Conservation (phyloP, 2,329 filamentous ascomycete genomes). For the Epichloe bromicola region DNA sequence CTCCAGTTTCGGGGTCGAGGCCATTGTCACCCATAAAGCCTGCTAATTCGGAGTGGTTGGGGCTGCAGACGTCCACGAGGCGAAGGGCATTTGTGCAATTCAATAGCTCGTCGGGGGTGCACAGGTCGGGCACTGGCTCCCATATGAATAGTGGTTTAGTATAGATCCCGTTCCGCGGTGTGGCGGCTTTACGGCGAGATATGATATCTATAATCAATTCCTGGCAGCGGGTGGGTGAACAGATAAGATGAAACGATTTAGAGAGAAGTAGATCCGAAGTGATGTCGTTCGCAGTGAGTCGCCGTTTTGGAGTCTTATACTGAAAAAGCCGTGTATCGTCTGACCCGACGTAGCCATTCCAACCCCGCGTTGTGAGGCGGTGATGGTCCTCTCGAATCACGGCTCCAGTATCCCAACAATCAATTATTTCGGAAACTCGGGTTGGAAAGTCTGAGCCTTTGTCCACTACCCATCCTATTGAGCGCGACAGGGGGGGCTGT, state of each 20-base stretch:
- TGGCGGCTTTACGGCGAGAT: conserved; percentile 34
- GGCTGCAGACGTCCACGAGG: conserved; percentile 51
- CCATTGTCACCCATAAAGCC: conserved; percentile 61
- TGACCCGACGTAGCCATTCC: conserved; percentile 74
- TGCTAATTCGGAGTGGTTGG: conserved; percentile 83
- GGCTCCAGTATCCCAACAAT: conserved; percentile 63
- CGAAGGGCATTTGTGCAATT: conserved; percentile 52
- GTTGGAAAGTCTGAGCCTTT: conserved; percentile 75
- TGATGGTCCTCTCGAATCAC: conserved; percentile 51
- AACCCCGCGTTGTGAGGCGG: conserved; percentile 74
- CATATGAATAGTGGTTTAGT: conserved; percentile 68
- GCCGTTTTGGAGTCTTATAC: conserved; percentile 77
- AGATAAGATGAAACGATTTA: conserved; percentile 78
- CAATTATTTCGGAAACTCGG: conserved; percentile 48
- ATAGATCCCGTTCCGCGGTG: conserved; percentile 19
- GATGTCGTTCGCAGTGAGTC: conserved; percentile 62
- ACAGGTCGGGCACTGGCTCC: conserved; percentile 90
- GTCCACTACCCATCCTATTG: conserved; percentile 85
- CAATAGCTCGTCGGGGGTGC: conserved; percentile 54
- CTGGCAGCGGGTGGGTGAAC: conserved; percentile 64
- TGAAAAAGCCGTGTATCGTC: conserved; percentile 64
- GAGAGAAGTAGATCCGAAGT: conserved; percentile 53
- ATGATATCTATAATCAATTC: conserved; percentile 62
- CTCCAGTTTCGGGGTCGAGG: conserved; percentile 39
- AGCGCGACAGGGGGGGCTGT: conserved; percentile 47